phyloP scores from a whole-genome alignment of 495 filamentous ascomycete species.

The Elaphomyces granulatus region DNA sequence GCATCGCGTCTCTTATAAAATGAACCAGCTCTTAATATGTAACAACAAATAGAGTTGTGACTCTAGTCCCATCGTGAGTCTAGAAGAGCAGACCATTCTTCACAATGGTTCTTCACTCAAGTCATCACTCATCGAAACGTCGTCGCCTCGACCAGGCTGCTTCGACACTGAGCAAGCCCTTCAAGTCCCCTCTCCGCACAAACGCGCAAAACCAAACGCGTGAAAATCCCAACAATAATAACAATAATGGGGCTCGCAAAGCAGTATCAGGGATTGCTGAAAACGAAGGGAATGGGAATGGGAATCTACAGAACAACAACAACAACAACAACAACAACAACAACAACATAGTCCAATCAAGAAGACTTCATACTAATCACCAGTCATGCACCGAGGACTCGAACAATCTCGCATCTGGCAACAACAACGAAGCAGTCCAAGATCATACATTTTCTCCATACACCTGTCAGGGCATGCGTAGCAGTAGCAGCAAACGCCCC shows the following conservation, averaged over 20 bases:
- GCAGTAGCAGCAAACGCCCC: too few species aligned
- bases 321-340: neutral
- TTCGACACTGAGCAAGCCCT: constrained; percentile 44
- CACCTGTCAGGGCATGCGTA: too few species aligned
- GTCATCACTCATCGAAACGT: constrained; percentile 43
- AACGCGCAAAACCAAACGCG: constrained; percentile 4
- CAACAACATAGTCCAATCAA: too few species aligned
- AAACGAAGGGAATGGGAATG: neutral
- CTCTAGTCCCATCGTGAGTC: too few species aligned
- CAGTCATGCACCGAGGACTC: neutral
- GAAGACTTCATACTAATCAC: too few species aligned
- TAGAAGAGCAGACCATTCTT: too few species aligned
- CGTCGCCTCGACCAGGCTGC: constrained; percentile 38
- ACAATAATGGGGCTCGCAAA: too few species aligned
- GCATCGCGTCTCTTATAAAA: too few species aligned
- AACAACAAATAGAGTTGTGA: too few species aligned
- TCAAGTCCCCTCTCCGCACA: constrained; percentile 49
- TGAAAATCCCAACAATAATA: neutral
- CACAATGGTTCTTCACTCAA: constrained; percentile 14
- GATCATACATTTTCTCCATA: neutral
- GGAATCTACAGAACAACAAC: neutral
- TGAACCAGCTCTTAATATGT: too few species aligned
- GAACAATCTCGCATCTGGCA: neutral
- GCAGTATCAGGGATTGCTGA: neutral
- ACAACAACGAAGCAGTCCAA: neutral